Percentiles rank a stretch among this genome's conserved stretches.
Evolutionary conservation across 2,329 filamentous ascomycete genomes (phyloP).

Genomic region (Neobulgaria alba): DNA sequence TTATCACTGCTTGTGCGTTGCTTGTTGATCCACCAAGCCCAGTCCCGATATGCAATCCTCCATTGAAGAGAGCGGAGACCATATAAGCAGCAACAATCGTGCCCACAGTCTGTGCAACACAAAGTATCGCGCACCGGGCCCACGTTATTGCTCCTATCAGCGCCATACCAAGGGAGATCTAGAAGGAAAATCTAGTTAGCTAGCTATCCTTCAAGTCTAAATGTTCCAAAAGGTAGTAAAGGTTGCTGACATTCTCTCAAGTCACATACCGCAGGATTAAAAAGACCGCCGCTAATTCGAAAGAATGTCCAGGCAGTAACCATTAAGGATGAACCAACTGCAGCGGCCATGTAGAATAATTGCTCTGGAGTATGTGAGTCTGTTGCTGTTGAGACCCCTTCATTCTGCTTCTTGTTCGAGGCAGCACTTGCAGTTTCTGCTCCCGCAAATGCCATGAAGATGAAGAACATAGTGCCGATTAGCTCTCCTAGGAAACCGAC

Average conservation of each 20-base stretch:
- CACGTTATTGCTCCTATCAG: conserved; percentile 31
- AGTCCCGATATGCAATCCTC: conserved; percentile 35
- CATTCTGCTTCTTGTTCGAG: conserved; percentile 27
- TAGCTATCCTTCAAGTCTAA: neutral
- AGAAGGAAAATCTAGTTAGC: neutral
- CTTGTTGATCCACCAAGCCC: conserved; percentile 33
- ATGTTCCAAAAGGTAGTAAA: neutral
- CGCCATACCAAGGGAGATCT: conserved; percentile 32
- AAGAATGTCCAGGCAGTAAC: conserved; percentile 41
- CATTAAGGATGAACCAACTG: conserved; percentile 30
- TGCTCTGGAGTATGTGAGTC: conserved; percentile 7
- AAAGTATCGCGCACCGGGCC: conserved; percentile 26
- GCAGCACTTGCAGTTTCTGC: conserved; percentile 20
- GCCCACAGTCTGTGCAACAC: conserved; percentile 29
- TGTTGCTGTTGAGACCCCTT: conserved; percentile 14
- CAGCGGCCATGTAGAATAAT: conserved; percentile 24
- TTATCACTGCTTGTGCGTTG: conserved; percentile 39
- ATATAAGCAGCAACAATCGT: conserved; percentile 34
- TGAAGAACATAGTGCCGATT: conserved; percentile 38
- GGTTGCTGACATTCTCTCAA: neutral
- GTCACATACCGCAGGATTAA: conserved; percentile 38
- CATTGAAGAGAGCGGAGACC: conserved; percentile 36
- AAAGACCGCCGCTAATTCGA: conserved; percentile 41
- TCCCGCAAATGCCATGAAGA: conserved; percentile 27
- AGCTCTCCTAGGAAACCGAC: conserved; percentile 42